Conservation (phyloP, 345 rosid genomes). For the Diplotaxis tenuifolia region DNA sequence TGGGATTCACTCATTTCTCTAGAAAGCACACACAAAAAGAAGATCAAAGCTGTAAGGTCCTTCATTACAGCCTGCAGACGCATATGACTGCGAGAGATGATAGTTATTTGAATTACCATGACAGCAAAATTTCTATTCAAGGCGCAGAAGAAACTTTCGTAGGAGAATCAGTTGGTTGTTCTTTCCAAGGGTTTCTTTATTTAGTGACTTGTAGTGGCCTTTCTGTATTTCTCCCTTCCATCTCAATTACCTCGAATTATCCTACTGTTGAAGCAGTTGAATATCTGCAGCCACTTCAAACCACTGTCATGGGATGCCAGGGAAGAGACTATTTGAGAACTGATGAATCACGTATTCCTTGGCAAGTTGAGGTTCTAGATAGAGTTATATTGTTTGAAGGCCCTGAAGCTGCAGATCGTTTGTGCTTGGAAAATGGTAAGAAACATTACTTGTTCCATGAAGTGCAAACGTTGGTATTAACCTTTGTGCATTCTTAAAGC, state of each 20-base stretch:
- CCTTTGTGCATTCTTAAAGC: slow-evolving; percentile 7
- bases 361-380: slow-evolving; percentile 89
- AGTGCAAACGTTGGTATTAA: slow-evolving; percentile 15
- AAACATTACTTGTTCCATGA: slow-evolving; percentile 4
- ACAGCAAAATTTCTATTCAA: slow-evolving; percentile 27
- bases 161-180: slow-evolving; percentile 80
- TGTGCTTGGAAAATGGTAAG: slow-evolving; percentile 90
- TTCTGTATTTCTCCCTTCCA: slow-evolving; percentile 83
- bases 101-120: slow-evolving; percentile 44
- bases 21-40: slow-evolving; percentile 44
- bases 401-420: slow-evolving; percentile 74
- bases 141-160: slow-evolving; percentile 49
- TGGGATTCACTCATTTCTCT: slow-evolving; percentile 75
- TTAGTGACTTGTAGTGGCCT: slow-evolving; percentile 78
- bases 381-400: slow-evolving; percentile 83
- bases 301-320: slow-evolving; percentile 31
- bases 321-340: slow-evolving; percentile 32
- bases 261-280: slow-evolving; percentile 58
- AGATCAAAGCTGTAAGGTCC: slow-evolving; percentile 40
- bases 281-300: slow-evolving; percentile 44
- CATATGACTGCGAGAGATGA: slow-evolving; percentile 53
- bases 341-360: slow-evolving; percentile 47
- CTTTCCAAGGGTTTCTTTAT: slow-evolving; percentile 80
- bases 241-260: slow-evolving; percentile 55
- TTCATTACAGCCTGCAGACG: slow-evolving; percentile 58